Base-by-base conservation (phyloP, 257 asterid species). In the Rehmannia glutinosa region DNA sequence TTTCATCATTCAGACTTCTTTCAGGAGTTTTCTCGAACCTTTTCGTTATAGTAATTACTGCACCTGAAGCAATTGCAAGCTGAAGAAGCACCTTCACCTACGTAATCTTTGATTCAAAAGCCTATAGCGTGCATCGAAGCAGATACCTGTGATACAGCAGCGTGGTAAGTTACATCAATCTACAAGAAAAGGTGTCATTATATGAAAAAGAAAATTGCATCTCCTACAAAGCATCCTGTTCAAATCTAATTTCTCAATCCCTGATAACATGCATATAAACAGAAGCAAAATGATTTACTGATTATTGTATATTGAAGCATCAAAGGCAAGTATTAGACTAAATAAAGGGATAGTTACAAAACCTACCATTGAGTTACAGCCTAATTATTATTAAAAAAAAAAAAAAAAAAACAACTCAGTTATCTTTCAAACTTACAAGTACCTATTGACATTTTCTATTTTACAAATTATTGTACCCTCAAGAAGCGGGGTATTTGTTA, bases 1-100 rank as follows among this genome's bases (percentile, higher is more conserved):
- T 66, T 72, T 82, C 96, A 90, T 93, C 82, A 97, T 82, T n/a
- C 99, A 97, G 20, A 93, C 97, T 73, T 83, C 96, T 75, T 90
- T 93, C 62, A 93, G 80, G n/a, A 62, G 99, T 93, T 72, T 83
- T 90, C 87, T 93, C 99, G 15, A 88, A 96, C 77, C n/a, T n/a
- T n/a, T n/a, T 88, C 96, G 0, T 43, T 52, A 38, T 83, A 82
- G 89, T 86, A 93, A 41, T 75, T 93, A 79, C 74, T 78, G 90
- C 97, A 92, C 73, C 86, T 77, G 97, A 82, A 39, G 84, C 58
- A 39, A 89, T 78, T 5, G 96, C 97, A 43, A 85, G 77, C 82
- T 86, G 92, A 36, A 92, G 95, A 81, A 92, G 89, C 65, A 89
- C 96, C 76, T 87, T 92, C 23, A 92, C 89, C 50, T 87, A n/a